phyloP scores from a whole-genome alignment of 306 rosid species.

The Astragalus glycyphyllos region DNA sequence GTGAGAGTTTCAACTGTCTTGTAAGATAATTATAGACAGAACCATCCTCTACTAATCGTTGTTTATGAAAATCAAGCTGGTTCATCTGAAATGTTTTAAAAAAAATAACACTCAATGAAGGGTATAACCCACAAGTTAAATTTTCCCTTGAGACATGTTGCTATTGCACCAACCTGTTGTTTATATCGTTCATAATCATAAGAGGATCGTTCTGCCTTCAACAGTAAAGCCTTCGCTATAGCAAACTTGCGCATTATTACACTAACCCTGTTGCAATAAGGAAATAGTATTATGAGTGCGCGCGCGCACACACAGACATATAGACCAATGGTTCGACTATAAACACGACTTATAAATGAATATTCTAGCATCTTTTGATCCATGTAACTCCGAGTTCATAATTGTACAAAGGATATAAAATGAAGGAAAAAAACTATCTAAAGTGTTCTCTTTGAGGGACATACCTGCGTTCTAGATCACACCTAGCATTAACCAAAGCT shows the following conservation, averaged over 20 bases:
- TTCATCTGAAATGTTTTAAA: slow-evolving; percentile 60
- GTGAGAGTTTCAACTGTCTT: slow-evolving; percentile 92
- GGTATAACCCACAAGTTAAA: background rate
- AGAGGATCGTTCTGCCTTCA: slow-evolving; percentile 87
- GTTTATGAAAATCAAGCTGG: slow-evolving; percentile 85
- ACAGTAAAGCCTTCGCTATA: slow-evolving; percentile 76
- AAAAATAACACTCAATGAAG: background rate
- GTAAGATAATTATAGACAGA: slow-evolving; percentile 87
- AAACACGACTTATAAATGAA: too few species aligned
- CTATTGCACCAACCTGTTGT: slow-evolving; percentile 70
- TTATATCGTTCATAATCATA: slow-evolving; percentile 80
- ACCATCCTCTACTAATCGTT: slow-evolving; percentile 89
- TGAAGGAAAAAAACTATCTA: too few species aligned
- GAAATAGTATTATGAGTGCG: background rate
- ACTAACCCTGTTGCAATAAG: slow-evolving; percentile 68
- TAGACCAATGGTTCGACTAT: too few species aligned
- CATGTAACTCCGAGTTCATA: too few species aligned
- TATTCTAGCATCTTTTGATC: too few species aligned
- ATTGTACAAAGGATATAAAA: too few species aligned
- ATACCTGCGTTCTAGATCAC: slow-evolving; percentile 86
- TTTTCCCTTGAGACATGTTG: slow-evolving; percentile 20
- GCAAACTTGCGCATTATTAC: slow-evolving; percentile 78
- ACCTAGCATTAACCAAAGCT: slow-evolving; percentile 77
- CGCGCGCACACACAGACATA: too few species aligned
- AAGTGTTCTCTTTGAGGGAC: too few species aligned